Evolutionary conservation across 441 rosid genomes (phyloP).

Genomic region (Geranium incanum): DNA sequence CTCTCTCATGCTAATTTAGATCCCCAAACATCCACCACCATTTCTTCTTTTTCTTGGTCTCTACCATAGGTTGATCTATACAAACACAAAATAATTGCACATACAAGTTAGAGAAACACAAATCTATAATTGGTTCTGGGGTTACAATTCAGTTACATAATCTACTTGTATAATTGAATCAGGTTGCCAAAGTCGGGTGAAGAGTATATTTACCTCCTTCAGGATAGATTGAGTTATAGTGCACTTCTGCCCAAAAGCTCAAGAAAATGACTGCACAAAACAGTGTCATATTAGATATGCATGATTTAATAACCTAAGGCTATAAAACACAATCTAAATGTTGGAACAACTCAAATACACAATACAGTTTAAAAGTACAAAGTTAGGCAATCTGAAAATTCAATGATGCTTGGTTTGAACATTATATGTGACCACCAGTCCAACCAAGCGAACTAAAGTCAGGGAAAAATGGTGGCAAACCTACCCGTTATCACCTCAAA

Average conservation of each 20-base stretch:
- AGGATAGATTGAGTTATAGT: slow-evolving; percentile 87
- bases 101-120: neutral
- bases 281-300: neutral
- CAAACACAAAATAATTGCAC: neutral
- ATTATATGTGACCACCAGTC: too few relatives aligned
- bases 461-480: too few relatives aligned
- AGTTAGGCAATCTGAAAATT: too few relatives aligned
- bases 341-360: neutral
- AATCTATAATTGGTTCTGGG: neutral
- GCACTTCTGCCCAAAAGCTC: slow-evolving; percentile 99
- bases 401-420: too few relatives aligned
- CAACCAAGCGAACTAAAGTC: too few relatives aligned
- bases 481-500: too few relatives aligned
- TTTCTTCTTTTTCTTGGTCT: slow-evolving; percentile 34
- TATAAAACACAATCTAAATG: neutral
- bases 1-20: neutral
- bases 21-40: slow-evolving; percentile 40
- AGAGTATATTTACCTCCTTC: slow-evolving; percentile 53
- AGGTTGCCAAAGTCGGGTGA: neutral
- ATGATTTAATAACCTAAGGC: neutral
- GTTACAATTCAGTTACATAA: neutral
- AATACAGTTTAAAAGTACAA: neutral
- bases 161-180: too few relatives aligned
- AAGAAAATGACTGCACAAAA: slow-evolving; percentile 61
- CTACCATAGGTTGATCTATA: slow-evolving; percentile 27